Percentiles rank a stretch among this genome's conserved stretches.
phyloP scores from a whole-genome alignment of 495 filamentous ascomycete species.

The Penicillium turbatum region DNA sequence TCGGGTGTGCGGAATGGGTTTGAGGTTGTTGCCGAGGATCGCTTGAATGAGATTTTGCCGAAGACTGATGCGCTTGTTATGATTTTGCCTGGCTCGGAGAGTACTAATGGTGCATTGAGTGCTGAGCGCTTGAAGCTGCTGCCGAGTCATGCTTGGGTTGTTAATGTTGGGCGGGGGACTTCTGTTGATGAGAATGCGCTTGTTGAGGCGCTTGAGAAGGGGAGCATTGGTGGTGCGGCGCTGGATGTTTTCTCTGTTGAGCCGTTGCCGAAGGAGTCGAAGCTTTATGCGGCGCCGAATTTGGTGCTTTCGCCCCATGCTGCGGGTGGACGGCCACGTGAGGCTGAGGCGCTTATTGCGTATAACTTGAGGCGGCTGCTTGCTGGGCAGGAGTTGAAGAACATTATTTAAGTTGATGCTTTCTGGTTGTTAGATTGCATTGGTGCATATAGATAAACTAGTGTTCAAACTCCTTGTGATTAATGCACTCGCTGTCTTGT shows the following conservation, averaged over 20 bases:
- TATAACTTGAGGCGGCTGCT: constrained; percentile 51
- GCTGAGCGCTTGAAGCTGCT: constrained; percentile 34
- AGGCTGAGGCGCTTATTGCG: constrained; percentile 49
- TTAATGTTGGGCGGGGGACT: constrained; percentile 65
- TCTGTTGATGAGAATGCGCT: constrained; percentile 68
- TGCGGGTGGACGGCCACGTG: constrained; percentile 56
- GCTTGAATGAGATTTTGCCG: constrained; percentile 18
- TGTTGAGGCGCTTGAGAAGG: constrained; percentile 56
- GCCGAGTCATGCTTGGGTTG: constrained; percentile 55
- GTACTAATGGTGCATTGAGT: constrained; percentile 24
- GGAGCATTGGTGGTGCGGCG: constrained; percentile 50
- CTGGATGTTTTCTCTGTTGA: constrained; percentile 65
- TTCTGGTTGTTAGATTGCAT: background rate
- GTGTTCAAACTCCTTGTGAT: too few relatives aligned
- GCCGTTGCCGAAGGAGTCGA: constrained; percentile 41
- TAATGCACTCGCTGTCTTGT: too few relatives aligned
- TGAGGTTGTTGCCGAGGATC: constrained; percentile 44
- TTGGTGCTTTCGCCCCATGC: constrained; percentile 64
- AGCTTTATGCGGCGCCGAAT: constrained; percentile 45
- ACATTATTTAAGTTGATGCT: constrained; percentile 33
- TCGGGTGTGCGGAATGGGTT: constrained; percentile 27
- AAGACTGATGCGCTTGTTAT: constrained; percentile 31
- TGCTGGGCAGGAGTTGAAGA: constrained; percentile 50
- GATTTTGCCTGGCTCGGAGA: constrained; percentile 26
- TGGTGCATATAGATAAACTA: background rate